Percentiles rank a stretch among this genome's conserved stretches.
Conservation (phyloP, 768 basidiomycete species). For the Mycena galericulata region DNA sequence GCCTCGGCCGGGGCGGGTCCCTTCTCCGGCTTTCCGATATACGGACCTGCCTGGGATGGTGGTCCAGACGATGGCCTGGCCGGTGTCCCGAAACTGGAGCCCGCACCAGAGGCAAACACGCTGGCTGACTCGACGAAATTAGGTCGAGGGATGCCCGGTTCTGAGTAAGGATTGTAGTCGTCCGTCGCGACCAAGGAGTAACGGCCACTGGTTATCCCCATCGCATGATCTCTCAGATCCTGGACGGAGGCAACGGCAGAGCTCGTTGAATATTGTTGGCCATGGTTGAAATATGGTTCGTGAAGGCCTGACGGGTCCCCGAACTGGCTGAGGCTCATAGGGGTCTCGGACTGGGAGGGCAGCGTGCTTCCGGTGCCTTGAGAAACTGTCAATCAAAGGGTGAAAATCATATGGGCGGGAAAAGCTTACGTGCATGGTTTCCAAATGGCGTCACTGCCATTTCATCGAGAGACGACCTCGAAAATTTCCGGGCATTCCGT, state of each 20-base stretch:
- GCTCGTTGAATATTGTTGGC: slow-evolving; percentile 7
- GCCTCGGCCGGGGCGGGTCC: slow-evolving; percentile 11
- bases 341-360: not conserved
- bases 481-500: slow-evolving; percentile 4
- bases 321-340: slow-evolving; percentile 19
- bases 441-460: slow-evolving; percentile 26
- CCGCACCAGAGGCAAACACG: not conserved
- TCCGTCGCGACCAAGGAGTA: slow-evolving; percentile 22
- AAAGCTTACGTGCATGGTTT: slow-evolving; percentile 16
- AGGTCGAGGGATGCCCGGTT: not conserved
- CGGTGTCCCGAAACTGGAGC: not conserved
- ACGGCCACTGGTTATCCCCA: not conserved
- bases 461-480: slow-evolving; percentile 11
- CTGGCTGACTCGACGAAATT: not conserved
- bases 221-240: slow-evolving; percentile 1
- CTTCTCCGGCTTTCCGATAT: slow-evolving; percentile 9
- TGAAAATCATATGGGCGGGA: not conserved
- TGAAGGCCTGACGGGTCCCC: not conserved
- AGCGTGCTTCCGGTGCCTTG: not conserved
- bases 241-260: slow-evolving; percentile 14
- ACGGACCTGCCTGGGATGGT: not conserved
- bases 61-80: not conserved
- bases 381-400: not conserved
- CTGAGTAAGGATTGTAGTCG: slow-evolving; percentile 29
- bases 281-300: slow-evolving; percentile 1